A percentile compares a stretch with the other conserved stretches of the same genome.
These are phyloP conservation scores for Alternaria sp. DNA, from an alignment of 2,329 filamentous ascomycete species.

Conservation along the genomic window DNA sequence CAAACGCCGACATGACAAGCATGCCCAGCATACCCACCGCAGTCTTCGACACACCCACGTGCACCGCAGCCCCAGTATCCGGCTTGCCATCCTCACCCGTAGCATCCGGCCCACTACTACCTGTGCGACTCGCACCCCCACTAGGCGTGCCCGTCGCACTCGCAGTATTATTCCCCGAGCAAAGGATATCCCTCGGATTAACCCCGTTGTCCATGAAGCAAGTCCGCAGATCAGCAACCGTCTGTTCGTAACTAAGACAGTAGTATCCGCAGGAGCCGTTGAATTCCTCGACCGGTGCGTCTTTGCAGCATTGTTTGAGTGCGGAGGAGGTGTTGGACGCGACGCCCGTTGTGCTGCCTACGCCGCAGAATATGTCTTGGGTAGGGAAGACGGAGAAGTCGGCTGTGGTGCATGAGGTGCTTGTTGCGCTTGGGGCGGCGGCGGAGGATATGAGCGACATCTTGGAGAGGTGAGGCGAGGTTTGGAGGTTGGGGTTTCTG, in stretches of 20 bases:
- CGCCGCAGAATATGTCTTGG: slow-evolving; percentile 36
- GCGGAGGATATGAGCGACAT: slow-evolving; percentile 31
- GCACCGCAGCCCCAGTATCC: slow-evolving; percentile 22
- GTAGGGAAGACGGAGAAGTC: slow-evolving; percentile 37
- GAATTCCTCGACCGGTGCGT: slow-evolving; percentile 37
- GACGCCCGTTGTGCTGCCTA: slow-evolving; percentile 31
- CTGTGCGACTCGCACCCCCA: slow-evolving; percentile 10
- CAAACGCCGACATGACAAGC: slow-evolving; percentile 33
- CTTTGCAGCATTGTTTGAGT: slow-evolving; percentile 41
- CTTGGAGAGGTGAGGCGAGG: not conserved
- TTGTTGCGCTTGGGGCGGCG: slow-evolving; percentile 20
- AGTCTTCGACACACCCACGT: slow-evolving; percentile 31
- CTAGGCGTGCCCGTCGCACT: slow-evolving; percentile 34
- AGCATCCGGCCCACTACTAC: slow-evolving; percentile 5
- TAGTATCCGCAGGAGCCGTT: slow-evolving; percentile 40
- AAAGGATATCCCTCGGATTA: slow-evolving; percentile 28
- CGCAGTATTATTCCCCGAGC: slow-evolving; percentile 33
- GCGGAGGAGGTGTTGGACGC: slow-evolving; percentile 33
- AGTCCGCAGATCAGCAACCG: slow-evolving; percentile 32
- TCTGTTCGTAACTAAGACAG: slow-evolving; percentile 38
- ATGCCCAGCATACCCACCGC: slow-evolving; percentile 38
- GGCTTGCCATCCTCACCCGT: slow-evolving; percentile 4
- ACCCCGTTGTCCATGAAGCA: slow-evolving; percentile 40
- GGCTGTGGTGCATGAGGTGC: slow-evolving; percentile 28
- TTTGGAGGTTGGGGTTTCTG: not conserved